These are phyloP conservation scores for Sporisorium graminicola DNA, from an alignment of 1,284 basidiomycete genomes.

Conservation along the genomic window DNA sequence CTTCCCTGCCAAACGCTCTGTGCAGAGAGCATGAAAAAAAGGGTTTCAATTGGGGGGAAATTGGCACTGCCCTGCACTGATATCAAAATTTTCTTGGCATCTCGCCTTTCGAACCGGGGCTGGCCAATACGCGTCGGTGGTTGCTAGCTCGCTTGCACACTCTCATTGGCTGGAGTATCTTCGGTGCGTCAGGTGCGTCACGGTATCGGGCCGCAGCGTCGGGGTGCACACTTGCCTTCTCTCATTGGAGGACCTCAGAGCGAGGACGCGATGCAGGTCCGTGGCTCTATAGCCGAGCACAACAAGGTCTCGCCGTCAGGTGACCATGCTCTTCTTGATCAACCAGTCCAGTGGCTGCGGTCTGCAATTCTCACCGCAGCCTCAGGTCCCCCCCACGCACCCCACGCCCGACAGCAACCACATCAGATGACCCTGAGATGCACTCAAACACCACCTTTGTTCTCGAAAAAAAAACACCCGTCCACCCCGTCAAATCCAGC, in stretches of 20 bases:
- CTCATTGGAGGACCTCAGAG: background rate
- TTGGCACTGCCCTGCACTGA: background rate
- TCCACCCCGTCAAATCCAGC: too few relatives aligned
- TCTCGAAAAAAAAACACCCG: too few relatives aligned
- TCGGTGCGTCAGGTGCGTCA: too few relatives aligned
- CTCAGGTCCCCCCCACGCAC: background rate
- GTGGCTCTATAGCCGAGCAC: background rate
- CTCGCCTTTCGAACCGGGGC: background rate
- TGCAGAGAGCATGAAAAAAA: too few relatives aligned
- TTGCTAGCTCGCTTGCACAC: background rate
- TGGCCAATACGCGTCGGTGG: background rate
- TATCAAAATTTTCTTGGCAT: conserved; percentile 6
- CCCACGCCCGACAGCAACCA: background rate
- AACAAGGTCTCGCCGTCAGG: background rate
- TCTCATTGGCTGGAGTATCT: background rate
- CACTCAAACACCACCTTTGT: background rate
- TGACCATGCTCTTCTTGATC: background rate
- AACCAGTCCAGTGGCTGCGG: too few relatives aligned
- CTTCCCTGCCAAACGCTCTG: too few relatives aligned
- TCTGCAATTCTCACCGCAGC: background rate
- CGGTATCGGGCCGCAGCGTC: background rate
- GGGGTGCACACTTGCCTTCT: background rate
- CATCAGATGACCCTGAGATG: background rate
- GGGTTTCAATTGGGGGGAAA: too few relatives aligned
- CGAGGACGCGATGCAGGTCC: background rate